Base-by-base conservation (phyloP, 768 basidiomycete genomes). In the Pleurotus djamor region DNA sequence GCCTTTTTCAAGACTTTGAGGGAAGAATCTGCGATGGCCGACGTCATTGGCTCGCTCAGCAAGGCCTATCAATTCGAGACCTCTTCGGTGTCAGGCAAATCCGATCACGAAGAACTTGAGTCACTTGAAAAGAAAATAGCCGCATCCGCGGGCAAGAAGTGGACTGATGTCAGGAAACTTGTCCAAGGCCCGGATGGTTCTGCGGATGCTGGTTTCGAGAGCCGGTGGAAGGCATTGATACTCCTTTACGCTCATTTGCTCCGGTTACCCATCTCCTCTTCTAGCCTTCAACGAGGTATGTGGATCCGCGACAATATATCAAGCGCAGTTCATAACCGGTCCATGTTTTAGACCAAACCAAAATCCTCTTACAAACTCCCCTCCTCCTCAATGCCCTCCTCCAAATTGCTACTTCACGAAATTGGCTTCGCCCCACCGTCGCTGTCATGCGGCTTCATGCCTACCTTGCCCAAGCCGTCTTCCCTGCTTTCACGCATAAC, bases 171-270 rank as follows among this genome's bases (percentile, higher is more conserved):
- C 35, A 76, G 68, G 64, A 76, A 76, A 56, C 65, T 82, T 0
- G 70, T 79, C 4, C 74, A 72, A 63, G 41, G 37, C 14, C 38
- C 41, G 28, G 41, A 56, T 56, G 54, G 54, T 56, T 37, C 38
- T 41, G 64, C 67, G 5, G 74, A 71, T 55, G 64, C 70, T n/a
- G 66, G 70, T 13, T 68, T 79, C 45, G 77, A 74, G 33, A 72
- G 71, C 10, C 74, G 78, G 28, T 74, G 79, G 50, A 80, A 79
- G 56, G 89, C 92, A 0, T 77, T 94, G 59, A 76, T 89, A 1
- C 76, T 97, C 4, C 73, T 97, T 2, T 96, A 92, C 68, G 89
- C 93, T 7, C 93, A 98, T 73, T 74, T 98, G 45, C 76, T 96
- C 37, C 82, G 96, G 32, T 84, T 78, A 35, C 83, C 82, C 2